phyloP scores from a whole-genome alignment of 2,329 filamentous ascomycete species.

The Kalmusia sp. region DNA sequence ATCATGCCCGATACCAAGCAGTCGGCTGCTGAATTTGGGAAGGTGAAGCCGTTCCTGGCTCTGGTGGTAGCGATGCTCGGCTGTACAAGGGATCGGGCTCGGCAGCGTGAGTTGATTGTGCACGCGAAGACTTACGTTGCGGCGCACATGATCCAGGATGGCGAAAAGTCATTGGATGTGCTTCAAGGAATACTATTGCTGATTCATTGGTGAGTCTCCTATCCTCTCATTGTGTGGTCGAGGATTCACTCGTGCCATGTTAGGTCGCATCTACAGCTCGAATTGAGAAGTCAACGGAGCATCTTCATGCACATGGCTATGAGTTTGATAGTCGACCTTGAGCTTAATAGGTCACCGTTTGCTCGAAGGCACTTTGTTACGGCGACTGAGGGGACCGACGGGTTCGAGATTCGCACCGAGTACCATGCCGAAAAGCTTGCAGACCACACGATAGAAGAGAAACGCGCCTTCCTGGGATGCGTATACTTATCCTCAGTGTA shows the following conservation, averaged over 20 bases:
- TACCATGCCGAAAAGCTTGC: neutral
- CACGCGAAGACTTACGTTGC: constrained; percentile 11
- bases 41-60: constrained; percentile 16
- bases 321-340: constrained; percentile 19
- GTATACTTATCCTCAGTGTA: constrained; percentile 21
- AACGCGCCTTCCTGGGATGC: constrained; percentile 17
- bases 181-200: constrained; percentile 17
- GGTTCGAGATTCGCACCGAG: constrained; percentile 6
- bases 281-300: constrained; percentile 12
- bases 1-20: constrained; percentile 1
- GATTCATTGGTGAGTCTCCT: constrained; percentile 14
- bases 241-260: neutral
- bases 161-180: constrained; percentile 17
- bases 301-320: constrained; percentile 19
- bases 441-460: constrained; percentile 19
- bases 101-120: constrained; percentile 15
- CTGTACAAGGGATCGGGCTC: constrained; percentile 13
- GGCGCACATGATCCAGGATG: constrained; percentile 5
- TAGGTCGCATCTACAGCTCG: constrained; percentile 20
- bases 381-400: constrained; percentile 5
- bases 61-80: constrained; percentile 21
- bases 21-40: neutral
- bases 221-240: neutral
- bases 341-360: constrained; percentile 18
- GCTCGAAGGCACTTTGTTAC: constrained; percentile 13